Conservation (phyloP, 768 basidiomycete species). For the Phylloporus rhodoxanthus region DNA sequence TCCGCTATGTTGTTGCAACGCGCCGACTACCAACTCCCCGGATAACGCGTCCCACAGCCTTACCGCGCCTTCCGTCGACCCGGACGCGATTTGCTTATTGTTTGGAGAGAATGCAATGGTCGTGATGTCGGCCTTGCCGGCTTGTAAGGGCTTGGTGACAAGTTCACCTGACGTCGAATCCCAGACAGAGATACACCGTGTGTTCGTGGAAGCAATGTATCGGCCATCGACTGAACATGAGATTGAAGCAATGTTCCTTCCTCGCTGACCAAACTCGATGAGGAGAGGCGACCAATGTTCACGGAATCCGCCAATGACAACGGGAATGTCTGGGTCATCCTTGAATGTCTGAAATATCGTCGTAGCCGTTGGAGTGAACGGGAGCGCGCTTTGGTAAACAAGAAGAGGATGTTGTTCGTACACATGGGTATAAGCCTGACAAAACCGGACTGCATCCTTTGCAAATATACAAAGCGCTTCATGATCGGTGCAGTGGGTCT, state of each 20-base stretch:
- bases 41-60: slow-evolving; percentile 25
- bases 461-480: slow-evolving; percentile 15
- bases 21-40: slow-evolving; percentile 13
- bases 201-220: slow-evolving; percentile 25
- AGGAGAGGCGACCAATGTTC: slow-evolving; percentile 30
- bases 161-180: slow-evolving; percentile 27
- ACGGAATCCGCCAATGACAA: slow-evolving; percentile 26
- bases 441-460: slow-evolving; percentile 29
- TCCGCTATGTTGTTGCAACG: slow-evolving; percentile 17
- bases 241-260: slow-evolving; percentile 12
- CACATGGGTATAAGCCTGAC: slow-evolving; percentile 25
- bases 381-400: slow-evolving; percentile 29
- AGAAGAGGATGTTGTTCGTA: slow-evolving; percentile 32
- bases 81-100: slow-evolving; percentile 22
- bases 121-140: slow-evolving; percentile 10
- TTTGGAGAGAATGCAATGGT: slow-evolving; percentile 28
- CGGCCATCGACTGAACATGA: slow-evolving; percentile 26
- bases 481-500: slow-evolving; percentile 14
- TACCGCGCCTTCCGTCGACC: slow-evolving; percentile 17
- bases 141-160: slow-evolving; percentile 14
- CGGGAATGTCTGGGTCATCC: slow-evolving; percentile 18
- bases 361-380: slow-evolving; percentile 26
- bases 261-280: slow-evolving; percentile 21
- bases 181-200: slow-evolving; percentile 18
- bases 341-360: slow-evolving; percentile 25